Evolutionary conservation across 2,329 filamentous ascomycete species (phyloP).

Genomic region (Ceratocystis cacaofunesta): DNA sequence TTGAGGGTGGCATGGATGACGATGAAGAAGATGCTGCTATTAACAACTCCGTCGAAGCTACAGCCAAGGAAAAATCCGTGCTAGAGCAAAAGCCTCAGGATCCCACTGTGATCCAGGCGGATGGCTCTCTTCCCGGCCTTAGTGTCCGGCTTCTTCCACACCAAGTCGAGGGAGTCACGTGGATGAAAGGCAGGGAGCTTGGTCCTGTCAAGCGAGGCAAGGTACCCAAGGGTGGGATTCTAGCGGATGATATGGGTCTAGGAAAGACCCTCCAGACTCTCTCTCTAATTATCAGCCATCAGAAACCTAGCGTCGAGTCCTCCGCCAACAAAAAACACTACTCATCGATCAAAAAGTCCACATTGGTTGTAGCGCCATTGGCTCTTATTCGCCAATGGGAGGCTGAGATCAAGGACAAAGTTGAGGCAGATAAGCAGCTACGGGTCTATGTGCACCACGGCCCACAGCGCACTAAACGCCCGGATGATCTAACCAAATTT

Average conservation of each 20-base stretch:
- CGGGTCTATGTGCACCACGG: conserved; percentile 87
- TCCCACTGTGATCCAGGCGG: conserved; percentile 9
- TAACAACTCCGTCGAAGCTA: neutral
- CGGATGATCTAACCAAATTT: conserved; percentile 62
- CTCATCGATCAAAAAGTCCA: conserved; percentile 56
- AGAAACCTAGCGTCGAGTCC: conserved; percentile 36
- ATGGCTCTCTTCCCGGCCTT: conserved; percentile 54
- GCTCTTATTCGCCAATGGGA: conserved; percentile 98
- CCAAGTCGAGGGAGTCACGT: conserved; percentile 82
- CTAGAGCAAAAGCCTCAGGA: neutral
- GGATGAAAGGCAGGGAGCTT: conserved; percentile 89
- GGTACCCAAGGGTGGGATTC: conserved; percentile 80
- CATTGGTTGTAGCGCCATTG: conserved; percentile 80
- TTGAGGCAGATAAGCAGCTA: conserved; percentile 52
- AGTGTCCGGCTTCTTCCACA: conserved; percentile 82
- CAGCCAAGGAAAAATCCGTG: neutral
- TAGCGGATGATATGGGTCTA: conserved; percentile 94
- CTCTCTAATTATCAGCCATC: conserved; percentile 70
- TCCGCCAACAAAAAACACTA: conserved; percentile 52
- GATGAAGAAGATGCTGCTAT: conserved; percentile 33
- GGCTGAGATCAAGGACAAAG: conserved; percentile 72
- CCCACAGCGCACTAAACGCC: conserved; percentile 64
- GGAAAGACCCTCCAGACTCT: conserved; percentile 95
- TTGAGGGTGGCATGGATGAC: conserved; percentile 68
- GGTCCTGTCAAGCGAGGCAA: conserved; percentile 67